Percentiles rank a stretch among this genome's conserved stretches.
These are phyloP conservation scores for Saccharomyces mikatae DNA, from an alignment of 805 yeast genomes.

Conservation along the genomic window DNA sequence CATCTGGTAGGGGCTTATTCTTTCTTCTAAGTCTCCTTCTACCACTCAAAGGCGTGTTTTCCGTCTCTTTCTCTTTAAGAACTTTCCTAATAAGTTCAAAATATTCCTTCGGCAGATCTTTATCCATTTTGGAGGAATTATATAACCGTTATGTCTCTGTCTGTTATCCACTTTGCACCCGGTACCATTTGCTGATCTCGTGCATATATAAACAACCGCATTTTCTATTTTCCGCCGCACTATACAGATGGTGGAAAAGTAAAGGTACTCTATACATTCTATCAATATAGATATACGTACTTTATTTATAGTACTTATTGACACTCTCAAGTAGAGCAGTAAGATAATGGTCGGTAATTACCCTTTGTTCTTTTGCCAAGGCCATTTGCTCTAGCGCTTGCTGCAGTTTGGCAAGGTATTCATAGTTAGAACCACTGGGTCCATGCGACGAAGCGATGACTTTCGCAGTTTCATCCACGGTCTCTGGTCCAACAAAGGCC, in stretches of 20 bases:
- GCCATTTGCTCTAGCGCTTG: slow-evolving; percentile 38
- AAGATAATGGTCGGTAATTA: slow-evolving; percentile 37
- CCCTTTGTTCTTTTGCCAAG: slow-evolving; percentile 11
- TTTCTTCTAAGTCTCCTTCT: slow-evolving; percentile 4
- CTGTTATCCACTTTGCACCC: neutral
- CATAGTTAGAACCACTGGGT: slow-evolving; percentile 74
- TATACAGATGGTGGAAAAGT: neutral
- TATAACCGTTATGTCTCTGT: neutral
- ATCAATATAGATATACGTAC: neutral
- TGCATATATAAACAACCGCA: neutral
- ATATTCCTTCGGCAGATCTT: slow-evolving; percentile 24
- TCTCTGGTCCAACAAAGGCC: slow-evolving; percentile 82
- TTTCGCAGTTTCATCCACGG: slow-evolving; percentile 47
- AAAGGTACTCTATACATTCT: neutral
- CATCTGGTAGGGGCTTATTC: neutral
- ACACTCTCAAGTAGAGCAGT: slow-evolving; percentile 30
- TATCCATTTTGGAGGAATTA: slow-evolving; percentile 10
- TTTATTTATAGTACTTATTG: slow-evolving; percentile 4
- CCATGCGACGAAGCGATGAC: slow-evolving; percentile 54
- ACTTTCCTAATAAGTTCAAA: slow-evolving; percentile 26
- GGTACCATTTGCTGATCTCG: neutral
- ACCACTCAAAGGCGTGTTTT: slow-evolving; percentile 12
- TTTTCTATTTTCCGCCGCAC: neutral
- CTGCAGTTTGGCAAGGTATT: slow-evolving; percentile 53
- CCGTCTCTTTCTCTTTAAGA: slow-evolving; percentile 17